A percentile compares a stretch with the other conserved stretches of the same genome.
phyloP scores from a whole-genome alignment of 257 asterid species.

The Sherardia arvensis region DNA sequence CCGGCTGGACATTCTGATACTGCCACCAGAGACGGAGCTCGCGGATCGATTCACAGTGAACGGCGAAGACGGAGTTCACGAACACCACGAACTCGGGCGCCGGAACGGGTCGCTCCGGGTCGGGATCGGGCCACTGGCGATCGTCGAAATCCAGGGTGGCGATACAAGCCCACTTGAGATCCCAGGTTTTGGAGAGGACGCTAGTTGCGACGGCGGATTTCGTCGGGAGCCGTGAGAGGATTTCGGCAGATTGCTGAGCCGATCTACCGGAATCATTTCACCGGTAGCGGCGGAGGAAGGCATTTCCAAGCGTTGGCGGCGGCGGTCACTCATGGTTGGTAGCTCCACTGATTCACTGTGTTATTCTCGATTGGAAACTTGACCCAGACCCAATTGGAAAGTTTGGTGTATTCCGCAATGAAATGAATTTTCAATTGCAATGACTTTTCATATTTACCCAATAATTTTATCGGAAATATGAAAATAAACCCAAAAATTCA shows the following conservation, averaged over 20 bases:
- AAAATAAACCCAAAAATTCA: too few species aligned
- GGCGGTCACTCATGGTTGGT: too few species aligned
- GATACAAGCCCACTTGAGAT: not conserved
- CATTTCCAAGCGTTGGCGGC: too few species aligned
- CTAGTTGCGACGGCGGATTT: not conserved
- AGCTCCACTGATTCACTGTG: too few species aligned
- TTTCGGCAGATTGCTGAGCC: conserved; percentile 5
- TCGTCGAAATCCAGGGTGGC: not conserved
- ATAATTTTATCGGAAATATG: too few species aligned
- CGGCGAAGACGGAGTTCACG: not conserved
- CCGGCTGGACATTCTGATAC: not conserved
- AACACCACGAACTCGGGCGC: not conserved
- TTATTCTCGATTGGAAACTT: too few species aligned
- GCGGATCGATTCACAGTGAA: not conserved
- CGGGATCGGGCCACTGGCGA: not conserved
- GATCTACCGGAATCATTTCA: not conserved
- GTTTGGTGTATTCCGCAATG: too few species aligned
- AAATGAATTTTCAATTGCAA: too few species aligned
- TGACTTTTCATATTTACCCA: too few species aligned
- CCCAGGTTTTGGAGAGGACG: conserved; percentile 1
- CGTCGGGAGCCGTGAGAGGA: not conserved
- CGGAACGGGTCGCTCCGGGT: not conserved
- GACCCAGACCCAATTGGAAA: too few species aligned
- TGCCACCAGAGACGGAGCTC: not conserved
- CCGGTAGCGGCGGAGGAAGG: too few species aligned